Base-by-base conservation (phyloP, 129 eudicot species). In the Silybum marianum region DNA sequence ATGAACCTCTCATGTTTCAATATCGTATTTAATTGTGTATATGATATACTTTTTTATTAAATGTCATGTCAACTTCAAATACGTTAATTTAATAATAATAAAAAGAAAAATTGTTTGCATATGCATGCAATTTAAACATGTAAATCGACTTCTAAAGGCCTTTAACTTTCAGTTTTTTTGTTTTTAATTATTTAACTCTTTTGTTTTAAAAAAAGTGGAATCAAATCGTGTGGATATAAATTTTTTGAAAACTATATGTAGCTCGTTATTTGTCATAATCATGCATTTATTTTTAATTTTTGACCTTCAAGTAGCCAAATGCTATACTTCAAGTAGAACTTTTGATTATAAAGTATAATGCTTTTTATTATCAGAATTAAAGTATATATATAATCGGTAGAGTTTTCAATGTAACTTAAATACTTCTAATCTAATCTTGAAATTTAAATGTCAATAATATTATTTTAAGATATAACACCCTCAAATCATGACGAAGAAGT, bases 61-160 rank as follows among this genome's bases (percentile, higher is more conserved):
- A 7, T 12, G 0, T 8, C 3, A 28, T 28, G 44, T 8, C 10
- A 16, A 8, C 7, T 51, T 51, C 19, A 51, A 51, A 1, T 1
- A 16, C 2, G 1, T 51, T 54, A 54, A 6, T 30, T 69, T 14
- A 69, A 5, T 69, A 69, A 5, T 69, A 69, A 69, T 69, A 67
- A 67, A 67, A 22, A 63, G 1, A 32, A 38, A 9, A 65, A 69
- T 16, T 28, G 19, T 69, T 70, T 70, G 46, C 21, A 70, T 38
- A 32, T 71, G 22, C 26, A 71, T 36, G 18, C 23, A 71, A 32
- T 71, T 30, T 71, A 32, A 71, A 34, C 74, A 6, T 71, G 12
- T 34, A 71, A 71, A 18, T 71, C 74, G 8, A 18, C 51, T 28
- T 71, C 74, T 40, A 70, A 70, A 70, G 74, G 44, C 18, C 39